Base-by-base conservation (phyloP, 495 filamentous ascomycete genomes). In the Penicillium argentinense region DNA sequence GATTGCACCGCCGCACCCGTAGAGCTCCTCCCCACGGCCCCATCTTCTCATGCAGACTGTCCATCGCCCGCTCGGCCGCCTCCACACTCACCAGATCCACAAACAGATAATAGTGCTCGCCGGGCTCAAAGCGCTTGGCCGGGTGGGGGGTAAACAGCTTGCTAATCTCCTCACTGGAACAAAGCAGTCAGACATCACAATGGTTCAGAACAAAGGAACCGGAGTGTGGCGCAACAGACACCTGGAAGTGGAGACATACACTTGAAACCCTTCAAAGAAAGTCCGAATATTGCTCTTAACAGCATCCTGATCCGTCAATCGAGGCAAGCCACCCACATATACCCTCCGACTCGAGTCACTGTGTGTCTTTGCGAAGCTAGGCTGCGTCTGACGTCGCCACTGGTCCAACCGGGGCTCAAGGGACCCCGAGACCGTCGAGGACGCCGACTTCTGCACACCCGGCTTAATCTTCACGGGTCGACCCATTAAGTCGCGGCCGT, bases 81-180 rank as follows among this genome's bases (percentile, higher is more conserved):
- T 83, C 73, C 1, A 67, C 53, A 41, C 66, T 79, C 33, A 62
- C 57, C 39, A 87, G 76, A 57, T 87, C 84, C 14, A 87, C 79
- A 54, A 86, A 87, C 51, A 81, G 77, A 66, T 83, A 85, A 64
- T 87, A 79, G 56, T 84, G 76, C 51, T 82, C 74, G 46, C 80
- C 81, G 0, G 75, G 66, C 28, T 73, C 70, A 21, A 72, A 65
- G 26, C 68, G 63, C 41, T 75, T 74, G 12, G 76, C 73, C 2
- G 73, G 69, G 53, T 82, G 80, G 12, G 80, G 78, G 11, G 75
- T 66, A 49, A 85, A 78, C 30, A 84, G 67, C 66, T 86, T 86
- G 74, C 80, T 83, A 36, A 86, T 74, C 17, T 79, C 74, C 53
- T 81, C 71, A 40, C 59, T 67, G 49, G 46, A 37, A 43, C 25